phyloP scores from a whole-genome alignment of 441 rosid species.

The Populus hybrid region DNA sequence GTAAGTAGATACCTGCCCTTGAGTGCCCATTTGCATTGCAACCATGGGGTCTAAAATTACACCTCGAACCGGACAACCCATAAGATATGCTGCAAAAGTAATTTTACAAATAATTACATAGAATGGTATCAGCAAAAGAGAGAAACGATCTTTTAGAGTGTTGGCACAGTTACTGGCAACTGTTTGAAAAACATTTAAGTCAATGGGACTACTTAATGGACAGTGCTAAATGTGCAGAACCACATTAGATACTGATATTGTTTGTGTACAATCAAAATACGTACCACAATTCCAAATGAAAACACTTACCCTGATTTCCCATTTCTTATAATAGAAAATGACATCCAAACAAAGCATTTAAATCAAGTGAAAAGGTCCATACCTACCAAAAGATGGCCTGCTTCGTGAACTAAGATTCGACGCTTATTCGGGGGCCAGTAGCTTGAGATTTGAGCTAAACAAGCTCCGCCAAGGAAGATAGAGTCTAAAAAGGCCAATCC shows the following conservation, averaged over 20 bases:
- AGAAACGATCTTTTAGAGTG: neutral
- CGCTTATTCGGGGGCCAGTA: conserved; percentile 88
- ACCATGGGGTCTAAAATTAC: conserved; percentile 86
- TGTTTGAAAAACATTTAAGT: neutral
- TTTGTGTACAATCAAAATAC: neutral
- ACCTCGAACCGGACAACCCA: conserved; percentile 97
- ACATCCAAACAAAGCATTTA: neutral
- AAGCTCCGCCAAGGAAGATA: conserved; percentile 72
- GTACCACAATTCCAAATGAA: conserved; percentile 2
- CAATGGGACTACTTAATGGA: neutral
- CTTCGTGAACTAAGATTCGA: conserved; percentile 87
- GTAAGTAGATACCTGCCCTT: conserved; percentile 66
- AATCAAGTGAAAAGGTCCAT: conserved; percentile 20
- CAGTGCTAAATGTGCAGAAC: neutral
- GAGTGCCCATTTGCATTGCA: conserved; percentile 91
- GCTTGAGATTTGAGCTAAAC: conserved; percentile 76
- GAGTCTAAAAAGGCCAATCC: conserved; percentile 70
- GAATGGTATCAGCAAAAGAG: neutral
- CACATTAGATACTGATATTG: neutral
- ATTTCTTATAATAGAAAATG: neutral
- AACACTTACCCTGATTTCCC: neutral
- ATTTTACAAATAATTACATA: conserved; percentile 11
- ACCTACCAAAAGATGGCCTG: conserved; percentile 90
- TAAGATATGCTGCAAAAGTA: conserved; percentile 65
- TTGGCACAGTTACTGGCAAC: neutral